A percentile compares a stretch with the other conserved stretches of the same genome.
These are phyloP conservation scores for Fusarium piperis DNA, from an alignment of 2,329 filamentous ascomycete genomes.

Conservation along the genomic window DNA sequence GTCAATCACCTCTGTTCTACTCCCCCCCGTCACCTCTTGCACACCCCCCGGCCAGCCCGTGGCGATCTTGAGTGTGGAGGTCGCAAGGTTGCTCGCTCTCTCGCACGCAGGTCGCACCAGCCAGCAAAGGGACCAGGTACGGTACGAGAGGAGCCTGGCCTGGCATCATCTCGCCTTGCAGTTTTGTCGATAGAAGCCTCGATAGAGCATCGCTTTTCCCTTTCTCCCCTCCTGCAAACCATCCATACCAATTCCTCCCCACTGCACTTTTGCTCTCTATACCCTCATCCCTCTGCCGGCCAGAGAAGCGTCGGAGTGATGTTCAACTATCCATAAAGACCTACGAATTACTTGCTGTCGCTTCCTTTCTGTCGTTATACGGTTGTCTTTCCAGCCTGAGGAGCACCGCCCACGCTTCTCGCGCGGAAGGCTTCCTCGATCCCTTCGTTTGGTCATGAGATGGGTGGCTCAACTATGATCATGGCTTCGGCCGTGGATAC, in stretches of 20 bases:
- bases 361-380: constrained; percentile 38
- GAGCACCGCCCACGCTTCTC: constrained; percentile 31
- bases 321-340: constrained; percentile 40
- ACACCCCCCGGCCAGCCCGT: constrained; percentile 37
- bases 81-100: constrained; percentile 17
- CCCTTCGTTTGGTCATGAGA: constrained; percentile 45
- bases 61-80: constrained; percentile 43
- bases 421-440: constrained; percentile 30
- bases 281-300: constrained; percentile 39
- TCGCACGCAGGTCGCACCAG: constrained; percentile 24
- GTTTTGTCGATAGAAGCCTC: constrained; percentile 29
- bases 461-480: constrained; percentile 49
- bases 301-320: constrained; percentile 43
- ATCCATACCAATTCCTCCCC: constrained; percentile 14
- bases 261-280: constrained; percentile 9
- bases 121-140: constrained; percentile 29
- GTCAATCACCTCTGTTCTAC: constrained; percentile 27
- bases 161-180: constrained; percentile 18
- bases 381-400: constrained; percentile 33
- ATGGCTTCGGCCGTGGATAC: constrained; percentile 52
- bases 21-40: constrained; percentile 2
- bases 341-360: constrained; percentile 1
- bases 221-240: constrained; percentile 20
- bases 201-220: constrained; percentile 24
- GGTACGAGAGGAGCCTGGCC: constrained; percentile 22